phyloP scores from a whole-genome alignment of 2,329 filamentous ascomycete genomes.

The Sporothrix brunneoviolacea region DNA sequence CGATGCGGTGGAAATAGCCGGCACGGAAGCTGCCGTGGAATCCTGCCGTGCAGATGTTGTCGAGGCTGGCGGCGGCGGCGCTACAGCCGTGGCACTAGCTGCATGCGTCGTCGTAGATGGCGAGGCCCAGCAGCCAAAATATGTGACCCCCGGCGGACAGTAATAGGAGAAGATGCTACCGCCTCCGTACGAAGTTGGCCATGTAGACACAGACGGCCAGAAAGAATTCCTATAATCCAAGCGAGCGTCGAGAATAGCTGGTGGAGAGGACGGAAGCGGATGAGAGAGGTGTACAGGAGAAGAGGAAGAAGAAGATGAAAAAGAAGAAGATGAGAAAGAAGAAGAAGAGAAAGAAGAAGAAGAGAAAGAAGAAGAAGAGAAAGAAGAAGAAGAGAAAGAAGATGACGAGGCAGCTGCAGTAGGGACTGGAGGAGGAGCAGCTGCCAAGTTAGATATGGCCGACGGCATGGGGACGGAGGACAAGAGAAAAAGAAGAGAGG shows the following conservation, averaged over 20 bases:
- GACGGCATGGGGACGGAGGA: background rate
- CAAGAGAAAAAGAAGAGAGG: background rate
- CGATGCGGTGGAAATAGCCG: background rate
- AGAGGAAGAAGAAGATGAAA: background rate
- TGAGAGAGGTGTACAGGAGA: background rate
- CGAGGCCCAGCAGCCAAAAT: background rate
- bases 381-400: background rate
- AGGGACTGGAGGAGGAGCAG: background rate
- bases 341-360: background rate
- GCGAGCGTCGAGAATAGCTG: background rate
- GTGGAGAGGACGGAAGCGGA: no score
- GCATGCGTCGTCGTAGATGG: background rate
- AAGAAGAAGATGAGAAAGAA: no score
- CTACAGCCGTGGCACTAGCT: slow-evolving; percentile 1
- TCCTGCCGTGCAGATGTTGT: no score
- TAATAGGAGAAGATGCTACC: background rate
- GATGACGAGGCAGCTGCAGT: background rate
- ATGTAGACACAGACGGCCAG: background rate
- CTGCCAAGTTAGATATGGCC: background rate
- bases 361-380: no score
- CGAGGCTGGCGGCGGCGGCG: background rate
- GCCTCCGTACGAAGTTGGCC: background rate
- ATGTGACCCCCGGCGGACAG: background rate
- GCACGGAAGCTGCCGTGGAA: no score
- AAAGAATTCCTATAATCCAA: background rate